Base-by-base conservation (phyloP, 2,329 filamentous ascomycete genomes). In the Exserohilum turcica region DNA sequence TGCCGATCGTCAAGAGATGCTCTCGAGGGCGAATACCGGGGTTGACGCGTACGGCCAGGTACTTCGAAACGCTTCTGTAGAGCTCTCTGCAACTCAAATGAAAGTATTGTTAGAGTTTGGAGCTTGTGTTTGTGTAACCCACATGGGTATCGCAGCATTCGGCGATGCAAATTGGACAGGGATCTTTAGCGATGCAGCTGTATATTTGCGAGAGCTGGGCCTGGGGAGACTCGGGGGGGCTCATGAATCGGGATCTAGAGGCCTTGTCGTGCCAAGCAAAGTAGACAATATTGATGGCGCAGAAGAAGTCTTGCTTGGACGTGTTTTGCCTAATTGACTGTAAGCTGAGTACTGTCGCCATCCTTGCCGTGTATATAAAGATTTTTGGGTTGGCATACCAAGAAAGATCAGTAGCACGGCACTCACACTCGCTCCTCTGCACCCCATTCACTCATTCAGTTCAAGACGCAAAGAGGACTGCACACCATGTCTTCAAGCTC, bases 181-280 rank as follows among this genome's bases (percentile, higher is more conserved):
- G 70, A 60, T 71, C 47, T 38, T 66, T 70, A 66, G 62, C 66
- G 67, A 70, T 61, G 52, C 53, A 56, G 51, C 59, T 66, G 59
- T 70, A 70, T 69, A 70, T 70, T 71, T 58, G 64, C 68, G 55
- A 69, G 67, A 70, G 61, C 63, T 67, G 62, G 67, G 64, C 65
- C 60, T 60, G 52, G 65, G 49, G 51, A 60, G 61, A 61, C 61
- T 63, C 57, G 61, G 66, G 61, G 66, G 61, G 58, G 57, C 63
- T 62, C 65, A 67, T 67, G 59, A 68, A 56, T 70, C 64, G 68
- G 68, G 65, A 62, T 65, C 55, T 67, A 67, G 55, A 60, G 63
- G 62, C 67, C 65, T 67, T 64, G 69, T 59, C 56, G 48, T 61
- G 68, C 70, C 68, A 73, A 71, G 70, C 57, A 66, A 57, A 63